phyloP scores from a whole-genome alignment of 2,329 filamentous ascomycete genomes.

The Aureobasidium sp. region DNA sequence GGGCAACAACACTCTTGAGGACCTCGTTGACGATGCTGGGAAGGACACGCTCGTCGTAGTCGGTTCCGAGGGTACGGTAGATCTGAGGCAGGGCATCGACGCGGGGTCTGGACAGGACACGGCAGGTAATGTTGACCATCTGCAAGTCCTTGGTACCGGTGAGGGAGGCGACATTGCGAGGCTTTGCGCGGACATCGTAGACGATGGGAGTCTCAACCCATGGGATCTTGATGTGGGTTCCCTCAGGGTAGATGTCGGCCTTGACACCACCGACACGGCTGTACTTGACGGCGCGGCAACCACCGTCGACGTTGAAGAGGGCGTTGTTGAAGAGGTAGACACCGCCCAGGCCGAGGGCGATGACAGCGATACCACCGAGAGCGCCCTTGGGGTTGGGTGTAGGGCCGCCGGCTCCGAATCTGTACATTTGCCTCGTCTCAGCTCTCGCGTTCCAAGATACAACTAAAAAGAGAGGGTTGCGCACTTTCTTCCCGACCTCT shows the following conservation, averaged over 20 bases:
- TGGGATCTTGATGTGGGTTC: constrained; percentile 87
- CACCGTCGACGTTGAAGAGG: constrained; percentile 85
- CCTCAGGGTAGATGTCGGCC: constrained; percentile 95
- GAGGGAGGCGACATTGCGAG: constrained; percentile 90
- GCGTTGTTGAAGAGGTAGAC: constrained; percentile 54
- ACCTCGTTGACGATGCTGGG: constrained; percentile 99
- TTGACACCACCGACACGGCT: constrained; percentile 79
- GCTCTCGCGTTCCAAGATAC: constrained; percentile 5
- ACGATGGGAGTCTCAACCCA: constrained; percentile 97
- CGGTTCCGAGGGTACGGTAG: constrained; percentile 87
- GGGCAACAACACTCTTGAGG: constrained; percentile 94
- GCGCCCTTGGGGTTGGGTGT: constrained; percentile 44
- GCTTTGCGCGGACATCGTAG: constrained; percentile 97
- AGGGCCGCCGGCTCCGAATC: constrained; percentile 44
- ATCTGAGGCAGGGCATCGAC: constrained; percentile 89
- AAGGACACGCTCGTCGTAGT: constrained; percentile 97
- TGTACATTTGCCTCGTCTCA: constrained; percentile 18
- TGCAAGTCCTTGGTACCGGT: constrained; percentile 98
- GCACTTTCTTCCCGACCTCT: constrained; percentile 42
- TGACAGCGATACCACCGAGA: constrained; percentile 48
- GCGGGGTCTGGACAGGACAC: constrained; percentile 88
- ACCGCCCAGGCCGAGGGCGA: constrained; percentile 47
- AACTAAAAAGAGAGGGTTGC: constrained; percentile 13
- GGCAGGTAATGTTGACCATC: constrained; percentile 99
- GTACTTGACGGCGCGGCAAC: constrained; percentile 98